These are phyloP conservation scores for Periconia digitata DNA, from an alignment of 2,329 filamentous ascomycete genomes.

Conservation along the genomic window DNA sequence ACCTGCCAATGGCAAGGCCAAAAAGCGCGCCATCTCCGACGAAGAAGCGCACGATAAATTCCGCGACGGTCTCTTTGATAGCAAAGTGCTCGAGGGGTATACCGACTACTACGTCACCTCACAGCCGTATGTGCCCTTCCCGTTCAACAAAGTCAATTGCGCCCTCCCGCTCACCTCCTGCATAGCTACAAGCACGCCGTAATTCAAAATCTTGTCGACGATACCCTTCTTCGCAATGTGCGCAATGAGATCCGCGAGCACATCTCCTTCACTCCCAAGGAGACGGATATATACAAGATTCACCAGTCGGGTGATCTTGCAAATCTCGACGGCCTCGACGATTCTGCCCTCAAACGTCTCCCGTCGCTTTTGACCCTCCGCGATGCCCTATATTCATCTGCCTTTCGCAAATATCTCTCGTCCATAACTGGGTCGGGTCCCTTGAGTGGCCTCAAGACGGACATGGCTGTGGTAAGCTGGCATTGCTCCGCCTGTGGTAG, in stretches of 20 bases:
- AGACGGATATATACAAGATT: conserved; percentile 99
- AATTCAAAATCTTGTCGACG: conserved; percentile 78
- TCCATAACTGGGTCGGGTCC: conserved; percentile 83
- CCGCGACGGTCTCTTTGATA: conserved; percentile 42
- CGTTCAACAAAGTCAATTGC: background rate
- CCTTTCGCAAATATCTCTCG: conserved; percentile 87
- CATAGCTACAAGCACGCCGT: conserved; percentile 85
- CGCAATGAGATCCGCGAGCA: conserved; percentile 86
- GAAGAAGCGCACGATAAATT: conserved; percentile 45
- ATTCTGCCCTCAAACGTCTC: conserved; percentile 79
- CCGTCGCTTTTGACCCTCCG: conserved; percentile 90
- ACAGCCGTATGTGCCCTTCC: conserved; percentile 36
- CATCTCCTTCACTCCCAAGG: conserved; percentile 94
- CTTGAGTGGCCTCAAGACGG: conserved; percentile 89
- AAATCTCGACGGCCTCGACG: conserved; percentile 91
- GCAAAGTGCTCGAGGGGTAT: conserved; percentile 36
- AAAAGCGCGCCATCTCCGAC: conserved; percentile 47
- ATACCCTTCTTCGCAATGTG: conserved; percentile 79
- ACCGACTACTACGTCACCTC: conserved; percentile 41
- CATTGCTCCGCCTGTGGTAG: background rate
- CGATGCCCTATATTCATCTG: conserved; percentile 87
- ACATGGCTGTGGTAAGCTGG: conserved; percentile 80
- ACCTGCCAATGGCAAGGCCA: conserved; percentile 40
- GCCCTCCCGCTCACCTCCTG: conserved; percentile 6
- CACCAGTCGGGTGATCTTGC: conserved; percentile 97